phyloP scores from a whole-genome alignment of 116 monocot species.

The Phalaenopsis hybrid region DNA sequence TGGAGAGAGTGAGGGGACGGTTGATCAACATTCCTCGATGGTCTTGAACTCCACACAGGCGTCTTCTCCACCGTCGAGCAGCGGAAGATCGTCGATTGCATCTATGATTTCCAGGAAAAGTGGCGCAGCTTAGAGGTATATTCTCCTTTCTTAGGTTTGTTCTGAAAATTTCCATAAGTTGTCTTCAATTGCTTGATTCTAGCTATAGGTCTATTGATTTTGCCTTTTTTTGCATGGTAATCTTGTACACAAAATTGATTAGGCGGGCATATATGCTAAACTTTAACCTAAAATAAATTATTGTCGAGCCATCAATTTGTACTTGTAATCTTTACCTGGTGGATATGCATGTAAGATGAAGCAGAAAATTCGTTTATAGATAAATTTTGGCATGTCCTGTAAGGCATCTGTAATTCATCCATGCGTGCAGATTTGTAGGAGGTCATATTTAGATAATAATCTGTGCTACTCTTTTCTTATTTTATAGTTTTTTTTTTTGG shows the following conservation, averaged over 20 bases:
- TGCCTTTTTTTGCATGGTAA: background rate
- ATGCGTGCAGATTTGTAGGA: background rate
- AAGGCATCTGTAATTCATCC: too few relatives aligned
- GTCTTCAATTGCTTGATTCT: background rate
- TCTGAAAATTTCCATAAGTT: background rate
- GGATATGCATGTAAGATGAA: background rate
- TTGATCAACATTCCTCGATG: constrained; percentile 39
- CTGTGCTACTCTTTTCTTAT: background rate
- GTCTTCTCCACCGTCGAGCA: constrained; percentile 37
- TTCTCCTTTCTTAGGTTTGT: background rate
- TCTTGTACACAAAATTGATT: background rate
- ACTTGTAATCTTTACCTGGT: background rate
- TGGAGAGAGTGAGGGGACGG: constrained; percentile 34
- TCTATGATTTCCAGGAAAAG: constrained; percentile 31
- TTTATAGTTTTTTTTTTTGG: background rate
- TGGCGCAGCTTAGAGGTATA: constrained; percentile 48
- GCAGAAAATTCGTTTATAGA: background rate
- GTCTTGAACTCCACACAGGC: constrained; percentile 39
- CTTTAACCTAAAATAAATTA: background rate
- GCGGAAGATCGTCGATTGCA: constrained; percentile 31
- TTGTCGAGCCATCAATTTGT: background rate
- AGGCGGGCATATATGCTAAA: background rate
- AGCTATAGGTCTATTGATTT: background rate
- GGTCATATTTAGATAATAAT: background rate
- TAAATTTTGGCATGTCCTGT: background rate